A percentile compares a stretch with the other conserved stretches of the same genome.
phyloP scores from a whole-genome alignment of 148 eudicot species.

The Nepenthes mirabilis region DNA sequence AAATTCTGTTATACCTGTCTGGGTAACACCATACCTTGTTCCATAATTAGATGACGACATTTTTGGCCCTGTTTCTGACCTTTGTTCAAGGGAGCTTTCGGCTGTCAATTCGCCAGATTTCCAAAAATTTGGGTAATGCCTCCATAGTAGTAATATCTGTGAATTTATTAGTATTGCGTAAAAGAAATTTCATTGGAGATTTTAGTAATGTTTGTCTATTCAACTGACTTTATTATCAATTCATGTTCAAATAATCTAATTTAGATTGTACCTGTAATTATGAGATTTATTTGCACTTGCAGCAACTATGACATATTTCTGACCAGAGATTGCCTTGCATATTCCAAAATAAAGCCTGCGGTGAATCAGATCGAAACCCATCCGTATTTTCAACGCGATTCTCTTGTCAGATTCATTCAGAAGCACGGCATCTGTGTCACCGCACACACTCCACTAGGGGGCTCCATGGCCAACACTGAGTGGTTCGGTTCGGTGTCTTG shows the following conservation, averaged over 20 bases:
- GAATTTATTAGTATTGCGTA: no score
- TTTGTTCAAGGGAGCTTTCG: no score
- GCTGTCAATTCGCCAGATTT: no score
- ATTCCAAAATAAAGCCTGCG: slow-evolving; percentile 90
- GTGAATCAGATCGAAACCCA: slow-evolving; percentile 96
- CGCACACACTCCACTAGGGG: slow-evolving; percentile 95
- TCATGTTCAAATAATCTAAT: not conserved
- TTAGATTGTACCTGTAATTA: not conserved
- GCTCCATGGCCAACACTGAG: slow-evolving; percentile 71
- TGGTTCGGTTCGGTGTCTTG: slow-evolving; percentile 93
- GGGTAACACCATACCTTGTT: no score
- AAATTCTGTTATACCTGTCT: no score
- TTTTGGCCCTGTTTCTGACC: no score
- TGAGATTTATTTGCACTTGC: slow-evolving; percentile 15
- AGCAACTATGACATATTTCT: slow-evolving; percentile 90
- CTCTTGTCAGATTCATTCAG: slow-evolving; percentile 79
- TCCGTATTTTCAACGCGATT: slow-evolving; percentile 89
- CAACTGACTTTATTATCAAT: not conserved
- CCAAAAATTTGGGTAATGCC: no score
- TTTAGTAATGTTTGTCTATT: not conserved
- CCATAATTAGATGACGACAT: no score
- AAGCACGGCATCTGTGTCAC: slow-evolving; percentile 78
- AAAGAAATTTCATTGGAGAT: no score
- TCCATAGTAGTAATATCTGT: no score
- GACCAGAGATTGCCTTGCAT: slow-evolving; percentile 83